Evolutionary conservation across 2,329 filamentous ascomycete species (phyloP).

Genomic region (Cladorrhinum sp.): DNA sequence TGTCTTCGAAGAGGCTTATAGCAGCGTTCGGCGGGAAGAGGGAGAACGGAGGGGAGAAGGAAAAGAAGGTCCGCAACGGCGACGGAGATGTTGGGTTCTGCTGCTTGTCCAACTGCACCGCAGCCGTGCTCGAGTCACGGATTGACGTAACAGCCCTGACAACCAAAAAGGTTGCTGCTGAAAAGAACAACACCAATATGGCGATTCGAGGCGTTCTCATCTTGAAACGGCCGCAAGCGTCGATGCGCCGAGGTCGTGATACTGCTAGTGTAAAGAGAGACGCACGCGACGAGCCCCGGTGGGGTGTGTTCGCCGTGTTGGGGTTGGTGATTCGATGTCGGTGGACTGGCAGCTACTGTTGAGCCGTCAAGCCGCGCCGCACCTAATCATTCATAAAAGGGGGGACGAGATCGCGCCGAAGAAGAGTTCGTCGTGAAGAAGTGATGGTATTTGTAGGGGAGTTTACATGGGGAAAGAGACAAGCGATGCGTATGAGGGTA

Average conservation of each 20-base stretch:
- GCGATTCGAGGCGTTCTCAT: conserved; percentile 55
- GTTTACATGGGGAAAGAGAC: background rate
- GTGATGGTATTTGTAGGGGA: background rate
- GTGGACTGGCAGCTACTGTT: conserved; percentile 14
- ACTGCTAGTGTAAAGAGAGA: background rate
- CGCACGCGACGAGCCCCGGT: background rate
- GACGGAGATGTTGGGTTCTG: conserved; percentile 31
- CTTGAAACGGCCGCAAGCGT: conserved; percentile 26
- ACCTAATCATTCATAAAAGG: conserved; percentile 16
- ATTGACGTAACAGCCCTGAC: conserved; percentile 50
- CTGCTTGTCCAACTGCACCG: conserved; percentile 12
- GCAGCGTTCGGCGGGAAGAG: conserved; percentile 94
- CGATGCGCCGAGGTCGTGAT: background rate
- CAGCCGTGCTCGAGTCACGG: conserved; percentile 29
- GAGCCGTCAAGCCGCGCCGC: conserved; percentile 16
- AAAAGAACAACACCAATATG: conserved; percentile 53
- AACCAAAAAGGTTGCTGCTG: conserved; percentile 53
- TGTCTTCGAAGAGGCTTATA: conserved; percentile 95
- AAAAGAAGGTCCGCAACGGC: conserved; percentile 58
- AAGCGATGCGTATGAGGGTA: background rate
- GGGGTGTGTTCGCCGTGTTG: background rate
- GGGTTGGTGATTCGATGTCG: background rate
- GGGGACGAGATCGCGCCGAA: background rate
- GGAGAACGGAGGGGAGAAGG: conserved; percentile 73
- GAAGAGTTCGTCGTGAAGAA: background rate